Evolutionary conservation across 1,284 basidiomycete species (phyloP).

Genomic region (Irpex lacteus): DNA sequence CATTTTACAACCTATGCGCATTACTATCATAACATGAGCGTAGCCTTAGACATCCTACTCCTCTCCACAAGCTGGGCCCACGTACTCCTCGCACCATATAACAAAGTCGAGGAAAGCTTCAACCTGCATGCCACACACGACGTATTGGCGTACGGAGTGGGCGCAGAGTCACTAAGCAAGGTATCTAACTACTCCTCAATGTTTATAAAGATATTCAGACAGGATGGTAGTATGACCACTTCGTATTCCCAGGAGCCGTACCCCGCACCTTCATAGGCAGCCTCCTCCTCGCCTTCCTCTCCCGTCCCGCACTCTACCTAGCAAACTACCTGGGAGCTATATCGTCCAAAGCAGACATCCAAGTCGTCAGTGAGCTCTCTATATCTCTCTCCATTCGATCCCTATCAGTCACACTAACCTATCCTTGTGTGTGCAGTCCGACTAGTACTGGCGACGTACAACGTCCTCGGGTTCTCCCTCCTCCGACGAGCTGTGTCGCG

Average conservation of each 20-base stretch:
- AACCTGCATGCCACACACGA: conserved; percentile 93
- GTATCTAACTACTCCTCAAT: conserved; percentile 36
- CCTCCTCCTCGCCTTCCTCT: conserved; percentile 54
- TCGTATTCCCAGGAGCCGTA: conserved; percentile 85
- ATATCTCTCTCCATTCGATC: background rate
- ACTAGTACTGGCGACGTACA: conserved; percentile 67
- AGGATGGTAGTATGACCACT: conserved; percentile 79
- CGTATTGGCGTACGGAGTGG: conserved; percentile 73
- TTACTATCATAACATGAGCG: conserved; percentile 28
- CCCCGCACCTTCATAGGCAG: conserved; percentile 87
- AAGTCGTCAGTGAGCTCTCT: conserved; percentile 52
- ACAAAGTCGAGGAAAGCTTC: conserved; percentile 98
- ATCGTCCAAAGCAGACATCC: conserved; percentile 55
- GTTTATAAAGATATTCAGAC: background rate
- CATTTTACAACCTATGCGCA: background rate
- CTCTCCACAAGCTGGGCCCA: conserved; percentile 59
- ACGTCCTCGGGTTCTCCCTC: conserved; percentile 63
- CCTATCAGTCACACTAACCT: too few relatives aligned
- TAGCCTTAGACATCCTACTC: conserved; percentile 53
- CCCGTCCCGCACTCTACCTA: conserved; percentile 43
- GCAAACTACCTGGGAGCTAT: conserved; percentile 41
- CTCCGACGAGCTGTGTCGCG: conserved; percentile 61
- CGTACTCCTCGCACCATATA: conserved; percentile 80
- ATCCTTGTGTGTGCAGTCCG: conserved; percentile 51
- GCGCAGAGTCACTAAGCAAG: conserved; percentile 39